Evolutionary conservation across 805 yeast species (phyloP).

Genomic region (Sugiyamaella valdiviana): DNA sequence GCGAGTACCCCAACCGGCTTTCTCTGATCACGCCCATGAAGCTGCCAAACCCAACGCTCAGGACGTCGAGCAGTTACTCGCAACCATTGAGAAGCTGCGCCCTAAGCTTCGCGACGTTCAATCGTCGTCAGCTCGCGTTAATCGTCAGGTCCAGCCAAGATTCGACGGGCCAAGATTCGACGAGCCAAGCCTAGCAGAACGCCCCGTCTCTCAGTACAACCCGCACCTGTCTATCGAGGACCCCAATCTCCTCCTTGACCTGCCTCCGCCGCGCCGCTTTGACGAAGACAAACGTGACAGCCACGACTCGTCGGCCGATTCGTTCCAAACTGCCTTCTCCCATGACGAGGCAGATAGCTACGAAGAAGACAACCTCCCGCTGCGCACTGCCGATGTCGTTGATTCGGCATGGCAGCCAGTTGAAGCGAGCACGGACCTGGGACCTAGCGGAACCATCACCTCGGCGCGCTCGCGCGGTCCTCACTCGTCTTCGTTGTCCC

Average conservation of each 20-base stretch:
- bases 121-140: background rate
- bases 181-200: too few species aligned
- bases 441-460: background rate
- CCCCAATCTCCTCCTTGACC: constrained; percentile 2
- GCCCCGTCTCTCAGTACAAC: too few species aligned
- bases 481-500: constrained; percentile 1
- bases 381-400: background rate
- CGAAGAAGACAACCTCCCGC: constrained; percentile 1
- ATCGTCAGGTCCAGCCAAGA: too few species aligned
- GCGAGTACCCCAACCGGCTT: too few species aligned
- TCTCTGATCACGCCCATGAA: too few species aligned
- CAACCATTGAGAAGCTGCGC: constrained; percentile 12
- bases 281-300: background rate
- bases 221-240: too few species aligned
- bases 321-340: constrained; percentile 16
- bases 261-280: constrained; percentile 9
- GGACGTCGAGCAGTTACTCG: constrained; percentile 9
- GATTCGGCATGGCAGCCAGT: background rate
- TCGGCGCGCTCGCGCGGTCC: background rate
- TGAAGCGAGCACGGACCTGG: background rate
- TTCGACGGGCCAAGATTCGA: too few species aligned
- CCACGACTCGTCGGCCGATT: constrained; percentile 18
- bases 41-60: constrained; percentile 2
- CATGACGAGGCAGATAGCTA: background rate
- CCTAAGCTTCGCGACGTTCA: constrained; percentile 6